Base-by-base conservation (phyloP, 352 stramenopile genomes). In the Globisporangium echinulatum region DNA sequence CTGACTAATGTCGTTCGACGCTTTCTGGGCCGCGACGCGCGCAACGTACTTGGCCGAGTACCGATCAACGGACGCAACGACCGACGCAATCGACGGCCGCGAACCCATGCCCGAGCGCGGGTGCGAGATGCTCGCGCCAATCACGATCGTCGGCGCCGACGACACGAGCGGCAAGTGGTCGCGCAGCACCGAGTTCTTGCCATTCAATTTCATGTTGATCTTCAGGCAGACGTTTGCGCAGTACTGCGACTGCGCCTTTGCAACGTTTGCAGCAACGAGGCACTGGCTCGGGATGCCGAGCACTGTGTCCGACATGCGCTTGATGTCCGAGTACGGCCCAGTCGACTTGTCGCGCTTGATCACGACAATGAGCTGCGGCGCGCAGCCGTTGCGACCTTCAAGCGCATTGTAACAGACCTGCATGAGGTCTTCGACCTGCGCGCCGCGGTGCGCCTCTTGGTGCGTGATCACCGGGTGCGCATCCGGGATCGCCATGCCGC, bases 171-270 rank as follows among this genome's bases (percentile, higher is more conserved):
- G 68, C 17, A 88, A 66, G 4, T 63, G 62, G n/a, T 82, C 71
- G 37, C 64, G 52, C 37, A 90, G 38, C 7, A 81, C 68, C 17
- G 71, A 75, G 61, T 92, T 92, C 60, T 89, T 74, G 11, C 82
- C 82, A 17, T 71, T 74, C 36, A 93, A 66, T 68, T 93, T 93
- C 68, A 82, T 73, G 58, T 93, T 92, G 15, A 93, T 81, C 62
- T 91, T 87, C 14, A 89, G 56, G 10, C 72, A 77, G 4, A 94
- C 65, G 51, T 94, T 92, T 0, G 64, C 71, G 17, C 73, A 75
- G 61, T 91, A 92, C 59, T 87, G 76, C 0, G 64, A 57, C 9
- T 82, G 81, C 1, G 67, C 61, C 44, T 66, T 73, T 2, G 47
- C 19, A 9, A 90, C 64, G 46, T 89, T 75, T 48, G 73, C 65